Conservation (phyloP, 2,329 filamentous ascomycete species). For the Paecilomyces niveus region DNA sequence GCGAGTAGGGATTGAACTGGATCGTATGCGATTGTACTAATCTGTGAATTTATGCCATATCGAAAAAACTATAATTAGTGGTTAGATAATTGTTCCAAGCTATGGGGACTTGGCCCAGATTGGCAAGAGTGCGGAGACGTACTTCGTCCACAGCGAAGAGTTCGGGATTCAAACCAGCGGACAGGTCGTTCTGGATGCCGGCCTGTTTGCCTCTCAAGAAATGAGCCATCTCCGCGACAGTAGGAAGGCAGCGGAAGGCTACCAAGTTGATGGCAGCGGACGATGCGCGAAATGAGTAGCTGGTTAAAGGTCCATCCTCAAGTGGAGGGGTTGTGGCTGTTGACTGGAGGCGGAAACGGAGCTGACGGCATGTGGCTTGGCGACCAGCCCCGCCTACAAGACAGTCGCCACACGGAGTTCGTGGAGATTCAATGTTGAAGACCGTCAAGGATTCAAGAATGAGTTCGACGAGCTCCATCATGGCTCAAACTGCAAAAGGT, state of each 20-base stretch:
- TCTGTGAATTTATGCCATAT: constrained; percentile 72
- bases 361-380: constrained; percentile 4
- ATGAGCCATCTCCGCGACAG: constrained; percentile 58
- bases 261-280: neutral
- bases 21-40: constrained; percentile 80
- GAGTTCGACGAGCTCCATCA: no score
- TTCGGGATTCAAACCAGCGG: constrained; percentile 68
- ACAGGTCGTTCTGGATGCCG: constrained; percentile 86
- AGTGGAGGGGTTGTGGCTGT: constrained; percentile 16
- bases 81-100: neutral
- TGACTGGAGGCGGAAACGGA: constrained; percentile 8
- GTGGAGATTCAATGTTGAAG: constrained; percentile 2
- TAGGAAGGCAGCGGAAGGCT: neutral
- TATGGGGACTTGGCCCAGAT: constrained; percentile 2
- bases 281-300: constrained; percentile 1
- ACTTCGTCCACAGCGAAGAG: constrained; percentile 78
- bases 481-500: no score
- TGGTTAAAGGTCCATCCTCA: constrained; percentile 14
- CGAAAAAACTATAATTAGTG: constrained; percentile 53
- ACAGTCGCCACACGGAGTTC: neutral
- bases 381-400: neutral
- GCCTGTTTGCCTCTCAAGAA: constrained; percentile 90
- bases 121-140: constrained; percentile 10
- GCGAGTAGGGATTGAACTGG: constrained; percentile 90
- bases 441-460: no score